These are phyloP conservation scores for Amanita pseudoporphyria DNA, from an alignment of 768 basidiomycete species.

Conservation along the genomic window DNA sequence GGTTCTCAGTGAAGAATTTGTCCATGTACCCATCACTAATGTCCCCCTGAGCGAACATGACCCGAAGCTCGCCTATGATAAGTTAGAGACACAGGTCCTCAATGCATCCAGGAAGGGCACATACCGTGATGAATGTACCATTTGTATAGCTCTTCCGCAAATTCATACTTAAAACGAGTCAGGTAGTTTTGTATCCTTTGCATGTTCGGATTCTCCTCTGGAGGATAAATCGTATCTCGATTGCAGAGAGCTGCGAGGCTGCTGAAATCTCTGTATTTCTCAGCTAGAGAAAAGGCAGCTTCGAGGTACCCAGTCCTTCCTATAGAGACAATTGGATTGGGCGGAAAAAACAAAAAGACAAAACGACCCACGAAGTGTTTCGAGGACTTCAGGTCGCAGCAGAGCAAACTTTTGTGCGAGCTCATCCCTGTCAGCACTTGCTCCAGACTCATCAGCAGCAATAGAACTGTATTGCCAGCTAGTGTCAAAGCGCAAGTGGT, in stretches of 20 bases:
- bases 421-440: slow-evolving; percentile 45
- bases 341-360: not conserved
- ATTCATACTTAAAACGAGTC: slow-evolving; percentile 69
- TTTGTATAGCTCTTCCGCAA: slow-evolving; percentile 81
- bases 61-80: slow-evolving; percentile 63
- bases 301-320: slow-evolving; percentile 57
- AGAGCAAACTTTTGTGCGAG: slow-evolving; percentile 60
- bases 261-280: slow-evolving; percentile 78
- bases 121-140: slow-evolving; percentile 89
- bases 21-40: slow-evolving; percentile 56
- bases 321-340: slow-evolving; percentile 18
- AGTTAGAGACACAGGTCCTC: not conserved
- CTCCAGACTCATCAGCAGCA: slow-evolving; percentile 36
- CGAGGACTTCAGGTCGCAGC: slow-evolving; percentile 68
- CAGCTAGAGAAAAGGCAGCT: slow-evolving; percentile 75
- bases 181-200: slow-evolving; percentile 62
- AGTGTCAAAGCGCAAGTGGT: not conserved
- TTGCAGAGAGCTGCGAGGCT: slow-evolving; percentile 82
- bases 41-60: slow-evolving; percentile 72
- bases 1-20: slow-evolving; percentile 54
- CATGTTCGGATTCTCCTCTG: slow-evolving; percentile 54
- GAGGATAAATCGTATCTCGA: slow-evolving; percentile 51
- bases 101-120: slow-evolving; percentile 10
- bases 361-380: slow-evolving; percentile 75
- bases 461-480: slow-evolving; percentile 24